These are phyloP conservation scores for Paecilomyces sp. DNA, from an alignment of 2,329 filamentous ascomycete genomes.

Conservation along the genomic window DNA sequence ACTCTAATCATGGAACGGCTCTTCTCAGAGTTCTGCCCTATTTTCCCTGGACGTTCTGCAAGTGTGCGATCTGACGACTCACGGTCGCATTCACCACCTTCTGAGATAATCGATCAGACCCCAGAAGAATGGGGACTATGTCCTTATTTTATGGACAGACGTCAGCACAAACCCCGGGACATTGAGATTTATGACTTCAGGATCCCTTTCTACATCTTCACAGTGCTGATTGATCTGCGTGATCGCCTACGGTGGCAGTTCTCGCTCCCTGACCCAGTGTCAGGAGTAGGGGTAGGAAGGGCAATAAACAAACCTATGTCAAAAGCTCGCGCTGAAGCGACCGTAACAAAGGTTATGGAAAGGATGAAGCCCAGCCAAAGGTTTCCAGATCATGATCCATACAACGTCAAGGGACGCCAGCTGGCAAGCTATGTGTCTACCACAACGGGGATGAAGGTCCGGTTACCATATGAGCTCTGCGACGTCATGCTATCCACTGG, in stretches of 20 bases:
- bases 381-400: not conserved
- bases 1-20: not conserved
- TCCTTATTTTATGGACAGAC: conserved; percentile 2
- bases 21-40: not conserved
- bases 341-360: not conserved
- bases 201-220: not conserved
- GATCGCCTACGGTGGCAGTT: not conserved
- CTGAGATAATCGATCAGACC: not conserved
- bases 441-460: not conserved
- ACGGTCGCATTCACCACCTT: not conserved
- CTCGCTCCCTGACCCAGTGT: not conserved
- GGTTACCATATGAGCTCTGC: not conserved
- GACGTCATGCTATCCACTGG: not conserved
- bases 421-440: not conserved
- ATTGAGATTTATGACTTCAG: not conserved
- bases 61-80: not conserved
- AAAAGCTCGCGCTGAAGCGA: not conserved
- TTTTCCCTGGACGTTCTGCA: not conserved
- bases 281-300: not conserved
- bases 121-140: not conserved
- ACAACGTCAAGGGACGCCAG: not conserved
- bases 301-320: not conserved
- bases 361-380: not conserved
- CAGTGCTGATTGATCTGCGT: not conserved
- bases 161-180: not conserved